Conservation (phyloP, 192 early-diverging fungal genomes). For the Thamnidium elegans region DNA sequence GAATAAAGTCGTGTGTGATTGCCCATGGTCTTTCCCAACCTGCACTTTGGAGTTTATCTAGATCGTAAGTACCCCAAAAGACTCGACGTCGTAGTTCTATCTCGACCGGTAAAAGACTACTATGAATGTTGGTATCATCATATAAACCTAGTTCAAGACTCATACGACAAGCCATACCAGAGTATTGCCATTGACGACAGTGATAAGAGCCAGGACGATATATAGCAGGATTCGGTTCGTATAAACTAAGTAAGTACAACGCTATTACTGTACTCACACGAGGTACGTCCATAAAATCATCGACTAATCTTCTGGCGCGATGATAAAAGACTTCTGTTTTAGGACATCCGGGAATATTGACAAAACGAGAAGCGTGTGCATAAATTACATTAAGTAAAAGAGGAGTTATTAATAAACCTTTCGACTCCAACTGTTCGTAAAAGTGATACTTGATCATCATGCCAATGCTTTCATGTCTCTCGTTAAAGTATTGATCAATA, state of each 20-base stretch:
- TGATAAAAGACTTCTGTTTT: conserved; percentile 33
- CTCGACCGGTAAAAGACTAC: neutral
- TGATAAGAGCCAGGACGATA: conserved; percentile 19
- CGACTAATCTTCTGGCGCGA: conserved; percentile 24
- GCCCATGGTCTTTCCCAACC: conserved; percentile 18
- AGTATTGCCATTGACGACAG: conserved; percentile 30
- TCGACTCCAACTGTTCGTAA: conserved; percentile 19
- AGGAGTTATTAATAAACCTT: conserved; percentile 28
- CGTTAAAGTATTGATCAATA: conserved; percentile 28
- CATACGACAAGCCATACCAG: conserved; percentile 34
- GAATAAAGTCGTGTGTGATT: neutral
- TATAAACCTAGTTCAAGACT: conserved; percentile 24
- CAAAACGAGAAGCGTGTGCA: conserved; percentile 27
- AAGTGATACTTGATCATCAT: conserved; percentile 18
- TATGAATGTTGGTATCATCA: conserved; percentile 5
- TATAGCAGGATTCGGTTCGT: conserved; percentile 2
- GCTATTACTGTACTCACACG: conserved; percentile 27
- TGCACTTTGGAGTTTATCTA: conserved; percentile 23
- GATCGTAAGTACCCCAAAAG: conserved; percentile 19
- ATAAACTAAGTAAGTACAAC: conserved; percentile 11
- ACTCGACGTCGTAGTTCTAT: conserved; percentile 16
- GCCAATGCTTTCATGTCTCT: conserved; percentile 8
- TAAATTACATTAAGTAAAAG: conserved; percentile 31
- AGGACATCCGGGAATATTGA: conserved; percentile 12
- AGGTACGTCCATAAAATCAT: conserved; percentile 35